Evolutionary conservation across 2,329 filamentous ascomycete genomes (phyloP).

Genomic region (Clathrospora elynae): DNA sequence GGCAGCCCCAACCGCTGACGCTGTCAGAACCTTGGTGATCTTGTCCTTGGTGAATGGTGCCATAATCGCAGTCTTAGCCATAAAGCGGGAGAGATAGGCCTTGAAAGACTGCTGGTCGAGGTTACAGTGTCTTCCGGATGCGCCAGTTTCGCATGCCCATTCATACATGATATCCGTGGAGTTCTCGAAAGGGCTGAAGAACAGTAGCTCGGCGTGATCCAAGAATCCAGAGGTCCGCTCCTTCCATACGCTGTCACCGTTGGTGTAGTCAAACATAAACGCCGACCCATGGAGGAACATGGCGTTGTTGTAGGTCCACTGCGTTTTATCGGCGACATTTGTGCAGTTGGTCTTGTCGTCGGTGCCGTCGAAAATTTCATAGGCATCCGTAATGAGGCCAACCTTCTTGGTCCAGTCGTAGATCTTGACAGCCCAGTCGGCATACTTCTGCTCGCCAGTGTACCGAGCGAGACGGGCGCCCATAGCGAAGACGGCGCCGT

Average conservation of each 20-base stretch:
- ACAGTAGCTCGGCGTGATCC: slow-evolving; percentile 47
- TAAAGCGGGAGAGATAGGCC: slow-evolving; percentile 72
- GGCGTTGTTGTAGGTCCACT: slow-evolving; percentile 64
- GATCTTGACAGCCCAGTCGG: slow-evolving; percentile 68
- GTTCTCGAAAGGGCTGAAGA: slow-evolving; percentile 61
- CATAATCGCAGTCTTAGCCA: slow-evolving; percentile 52
- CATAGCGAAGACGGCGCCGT: slow-evolving; percentile 83
- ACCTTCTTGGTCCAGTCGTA: slow-evolving; percentile 62
- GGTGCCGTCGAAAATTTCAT: slow-evolving; percentile 61
- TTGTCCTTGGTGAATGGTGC: slow-evolving; percentile 50
- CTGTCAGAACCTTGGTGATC: slow-evolving; percentile 48
- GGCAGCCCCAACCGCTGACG: slow-evolving; percentile 52
- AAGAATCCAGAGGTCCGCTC: slow-evolving; percentile 65
- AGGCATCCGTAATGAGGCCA: slow-evolving; percentile 57
- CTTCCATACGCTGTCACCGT: slow-evolving; percentile 59
- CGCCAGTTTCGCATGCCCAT: slow-evolving; percentile 65
- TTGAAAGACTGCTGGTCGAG: slow-evolving; percentile 77
- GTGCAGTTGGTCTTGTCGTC: slow-evolving; percentile 59
- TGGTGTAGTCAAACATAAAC: slow-evolving; percentile 60
- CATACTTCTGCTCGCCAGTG: slow-evolving; percentile 63
- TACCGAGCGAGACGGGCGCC: slow-evolving; percentile 74
- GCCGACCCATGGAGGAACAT: slow-evolving; percentile 62
- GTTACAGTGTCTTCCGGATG: slow-evolving; percentile 61
- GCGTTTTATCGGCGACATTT: slow-evolving; percentile 54
- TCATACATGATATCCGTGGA: slow-evolving; percentile 66